These are phyloP conservation scores for Lentinula sp. DNA, from an alignment of 768 basidiomycete genomes.

Conservation along the genomic window DNA sequence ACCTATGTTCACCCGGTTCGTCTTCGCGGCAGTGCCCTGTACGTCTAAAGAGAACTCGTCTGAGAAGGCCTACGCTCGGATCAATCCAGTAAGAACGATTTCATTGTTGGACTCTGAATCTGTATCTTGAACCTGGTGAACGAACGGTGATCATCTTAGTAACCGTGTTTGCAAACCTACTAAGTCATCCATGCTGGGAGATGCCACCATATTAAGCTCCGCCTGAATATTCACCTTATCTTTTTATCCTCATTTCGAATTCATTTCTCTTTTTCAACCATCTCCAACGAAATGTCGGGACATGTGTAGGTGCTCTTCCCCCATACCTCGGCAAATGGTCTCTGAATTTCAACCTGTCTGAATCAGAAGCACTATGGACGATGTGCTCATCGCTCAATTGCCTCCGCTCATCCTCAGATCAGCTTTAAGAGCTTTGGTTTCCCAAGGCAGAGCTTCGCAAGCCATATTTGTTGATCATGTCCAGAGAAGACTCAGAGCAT, in stretches of 20 bases:
- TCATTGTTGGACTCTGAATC: too few species aligned
- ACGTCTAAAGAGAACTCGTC: background rate
- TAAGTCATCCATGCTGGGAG: background rate
- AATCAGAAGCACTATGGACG: conserved; percentile 13
- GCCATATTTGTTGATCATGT: conserved; percentile 11
- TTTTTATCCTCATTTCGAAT: background rate
- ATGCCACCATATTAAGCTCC: background rate
- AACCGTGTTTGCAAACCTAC: background rate
- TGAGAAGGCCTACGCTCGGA: background rate
- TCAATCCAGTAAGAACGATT: background rate
- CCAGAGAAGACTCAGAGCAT: conserved; percentile 3
- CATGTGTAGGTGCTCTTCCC: background rate
- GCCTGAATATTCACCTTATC: background rate
- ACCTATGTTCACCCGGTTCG: background rate
- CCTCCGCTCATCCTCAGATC: conserved; percentile 9
- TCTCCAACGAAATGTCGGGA: background rate
- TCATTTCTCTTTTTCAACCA: background rate
- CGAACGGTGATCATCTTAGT: background rate
- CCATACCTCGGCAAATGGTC: background rate
- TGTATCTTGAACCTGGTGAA: too few species aligned
- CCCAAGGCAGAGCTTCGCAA: conserved; percentile 8
- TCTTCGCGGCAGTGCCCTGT: background rate
- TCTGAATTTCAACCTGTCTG: background rate
- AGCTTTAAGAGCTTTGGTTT: conserved; percentile 8
- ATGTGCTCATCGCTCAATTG: conserved; percentile 12